Evolutionary conservation across 2,329 filamentous ascomycete genomes (phyloP), one percentile per base, ranked within the genome.

Genomic region (Atkinsonella hypoxylon): DNA sequence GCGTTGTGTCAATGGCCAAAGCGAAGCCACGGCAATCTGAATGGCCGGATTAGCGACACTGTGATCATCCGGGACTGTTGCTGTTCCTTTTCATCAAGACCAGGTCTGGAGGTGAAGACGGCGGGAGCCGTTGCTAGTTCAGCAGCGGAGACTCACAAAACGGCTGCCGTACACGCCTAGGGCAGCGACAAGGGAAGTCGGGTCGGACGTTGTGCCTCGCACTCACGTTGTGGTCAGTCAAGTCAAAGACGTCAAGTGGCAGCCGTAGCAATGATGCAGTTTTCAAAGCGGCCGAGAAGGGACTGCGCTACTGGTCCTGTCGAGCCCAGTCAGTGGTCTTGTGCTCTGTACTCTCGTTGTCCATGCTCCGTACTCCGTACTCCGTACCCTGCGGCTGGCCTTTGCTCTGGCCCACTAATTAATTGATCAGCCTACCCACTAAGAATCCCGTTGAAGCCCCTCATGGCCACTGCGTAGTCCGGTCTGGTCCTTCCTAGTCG

Each of bases 31-130:
- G 30, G 45, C 31, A 31, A 53, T 26, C 51, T 51, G 34, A 34
- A 47, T 50, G 51, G 48, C 48, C 22, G 45, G 44, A 18, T 53
- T 46, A 53, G 51, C 51, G 50, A 48, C 13, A 38, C 9, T 47
- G 45, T 45, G 45, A 26, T 45, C 39, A 40, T 42, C 7, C n/a
- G 22, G 18, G 48, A 22, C 36, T 32, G 12, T 15, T 31, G 41
- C 48, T 2, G 18, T 50, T 32, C 36, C 46, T 18, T n/a, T 43
- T 22, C 20, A 39, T 42, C 18, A 26, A 39, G 31, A 39, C 46
- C 42, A 30, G 39, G 43, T 43, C n/a, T 20, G n/a, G 26, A 17
- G 10, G 40, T 39, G 40, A 26, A 49, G 18, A 45, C 36, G 46
- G 13, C 36, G 26, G 3, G n/a, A 30, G n/a, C n/a, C 32, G 15